These are phyloP conservation scores for Eragrostis nindensis DNA, from an alignment of 176 grass and related monocot species.

Conservation along the genomic window DNA sequence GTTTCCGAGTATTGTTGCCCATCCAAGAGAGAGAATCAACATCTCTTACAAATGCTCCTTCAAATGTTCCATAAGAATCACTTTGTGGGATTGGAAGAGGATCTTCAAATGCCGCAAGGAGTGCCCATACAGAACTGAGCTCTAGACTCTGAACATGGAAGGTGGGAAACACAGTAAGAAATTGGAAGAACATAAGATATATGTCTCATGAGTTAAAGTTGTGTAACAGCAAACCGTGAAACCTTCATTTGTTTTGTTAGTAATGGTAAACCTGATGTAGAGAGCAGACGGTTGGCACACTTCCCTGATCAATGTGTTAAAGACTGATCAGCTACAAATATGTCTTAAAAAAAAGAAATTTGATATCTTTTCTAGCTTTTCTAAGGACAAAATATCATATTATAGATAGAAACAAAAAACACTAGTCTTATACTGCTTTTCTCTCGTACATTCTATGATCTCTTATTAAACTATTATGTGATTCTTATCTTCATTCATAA, in stretches of 20 bases:
- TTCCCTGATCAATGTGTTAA: constrained; percentile 60
- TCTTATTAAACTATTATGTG: background rate
- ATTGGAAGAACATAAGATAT: constrained; percentile 16
- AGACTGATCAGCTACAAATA: constrained; percentile 32
- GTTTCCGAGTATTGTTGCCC: constrained; percentile 88
- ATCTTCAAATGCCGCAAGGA: constrained; percentile 89
- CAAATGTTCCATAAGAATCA: constrained; percentile 45
- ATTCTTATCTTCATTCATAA: background rate
- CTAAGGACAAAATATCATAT: background rate
- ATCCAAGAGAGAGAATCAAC: constrained; percentile 93
- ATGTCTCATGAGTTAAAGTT: constrained; percentile 10
- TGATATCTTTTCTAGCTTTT: background rate
- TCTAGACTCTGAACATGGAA: constrained; percentile 70
- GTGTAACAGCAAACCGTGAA: background rate
- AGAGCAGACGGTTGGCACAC: constrained; percentile 90
- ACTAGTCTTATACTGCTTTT: background rate
- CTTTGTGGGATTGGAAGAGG: constrained; percentile 67
- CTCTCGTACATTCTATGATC: background rate
- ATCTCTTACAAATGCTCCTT: constrained; percentile 92
- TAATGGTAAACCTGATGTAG: constrained; percentile 80
- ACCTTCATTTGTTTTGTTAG: constrained; percentile 99
- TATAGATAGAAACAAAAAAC: background rate
- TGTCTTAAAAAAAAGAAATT: constrained; percentile 6
- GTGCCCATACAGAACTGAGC: constrained; percentile 89
- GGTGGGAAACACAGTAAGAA: constrained; percentile 11